Percentiles rank a stretch among this genome's conserved stretches.
phyloP scores from a whole-genome alignment of 1,139 yeast genomes.

The Hemisphaericaspora xylofermentans region DNA sequence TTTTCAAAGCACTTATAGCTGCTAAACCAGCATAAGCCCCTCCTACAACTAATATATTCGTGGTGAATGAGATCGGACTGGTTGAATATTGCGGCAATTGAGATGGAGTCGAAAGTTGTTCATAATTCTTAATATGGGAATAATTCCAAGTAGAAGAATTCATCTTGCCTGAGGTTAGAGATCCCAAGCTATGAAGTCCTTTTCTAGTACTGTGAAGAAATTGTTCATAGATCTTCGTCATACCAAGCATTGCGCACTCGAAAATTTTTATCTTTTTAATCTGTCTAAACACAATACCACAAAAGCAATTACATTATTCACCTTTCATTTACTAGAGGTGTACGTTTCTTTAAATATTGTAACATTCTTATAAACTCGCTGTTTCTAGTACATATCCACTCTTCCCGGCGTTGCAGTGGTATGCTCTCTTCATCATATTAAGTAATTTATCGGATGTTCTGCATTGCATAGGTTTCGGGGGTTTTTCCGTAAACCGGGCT shows the following conservation, averaged over 20 bases:
- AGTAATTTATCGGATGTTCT: no score
- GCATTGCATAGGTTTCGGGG: no score
- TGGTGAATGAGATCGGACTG: slow-evolving; percentile 15
- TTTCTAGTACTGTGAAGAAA: no score
- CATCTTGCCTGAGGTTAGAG: not conserved
- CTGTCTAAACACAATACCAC: not conserved
- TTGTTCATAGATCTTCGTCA: not conserved
- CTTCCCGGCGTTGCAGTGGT: no score
- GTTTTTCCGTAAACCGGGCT: not conserved
- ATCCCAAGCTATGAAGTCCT: no score
- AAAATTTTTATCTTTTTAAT: slow-evolving; percentile 11
- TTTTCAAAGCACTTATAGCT: slow-evolving; percentile 37
- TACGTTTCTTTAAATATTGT: no score
- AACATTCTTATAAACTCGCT: no score
- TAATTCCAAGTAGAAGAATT: not conserved
- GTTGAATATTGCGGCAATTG: slow-evolving; percentile 6
- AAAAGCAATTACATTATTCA: not conserved
- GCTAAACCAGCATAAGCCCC: slow-evolving; percentile 54
- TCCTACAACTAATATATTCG: slow-evolving; percentile 48
- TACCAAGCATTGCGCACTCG: not conserved
- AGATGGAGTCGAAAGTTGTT: slow-evolving; percentile 10
- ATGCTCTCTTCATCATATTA: not conserved
- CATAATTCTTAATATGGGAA: slow-evolving; percentile 1
- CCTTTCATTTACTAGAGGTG: no score
- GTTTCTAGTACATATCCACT: no score